Conservation (phyloP, 805 yeast genomes). For the Wickerhamomyces pijperi region DNA sequence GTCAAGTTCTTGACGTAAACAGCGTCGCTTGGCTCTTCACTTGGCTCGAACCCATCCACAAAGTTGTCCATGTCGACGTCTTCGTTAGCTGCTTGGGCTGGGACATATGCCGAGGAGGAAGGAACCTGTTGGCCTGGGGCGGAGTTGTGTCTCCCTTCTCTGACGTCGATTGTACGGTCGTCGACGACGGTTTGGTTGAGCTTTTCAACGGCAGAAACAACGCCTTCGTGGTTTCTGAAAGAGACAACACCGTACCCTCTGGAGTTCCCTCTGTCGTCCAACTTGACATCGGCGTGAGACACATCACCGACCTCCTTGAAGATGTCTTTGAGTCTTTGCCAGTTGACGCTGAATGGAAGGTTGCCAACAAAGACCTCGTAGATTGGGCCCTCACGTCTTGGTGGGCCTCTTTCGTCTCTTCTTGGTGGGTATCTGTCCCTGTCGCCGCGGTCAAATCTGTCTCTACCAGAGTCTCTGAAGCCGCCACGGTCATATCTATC, state of each 20-base stretch:
- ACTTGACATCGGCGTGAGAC: slow-evolving; percentile 70
- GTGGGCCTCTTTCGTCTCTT: not conserved
- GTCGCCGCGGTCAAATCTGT: slow-evolving; percentile 11
- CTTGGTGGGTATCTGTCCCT: slow-evolving; percentile 14
- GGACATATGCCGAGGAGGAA: not conserved
- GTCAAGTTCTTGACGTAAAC: slow-evolving; percentile 76
- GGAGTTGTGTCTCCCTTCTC: slow-evolving; percentile 47
- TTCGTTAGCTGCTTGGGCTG: slow-evolving; percentile 20
- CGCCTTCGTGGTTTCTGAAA: slow-evolving; percentile 56
- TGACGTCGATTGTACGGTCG: slow-evolving; percentile 72
- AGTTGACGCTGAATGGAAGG: slow-evolving; percentile 67
- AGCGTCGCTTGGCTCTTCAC: slow-evolving; percentile 47
- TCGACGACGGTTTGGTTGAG: slow-evolving; percentile 62
- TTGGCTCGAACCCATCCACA: slow-evolving; percentile 53
- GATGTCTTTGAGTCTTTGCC: slow-evolving; percentile 81
- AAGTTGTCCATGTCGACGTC: slow-evolving; percentile 24
- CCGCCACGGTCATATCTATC: slow-evolving; percentile 14
- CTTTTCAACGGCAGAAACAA: slow-evolving; percentile 54
- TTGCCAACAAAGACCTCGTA: slow-evolving; percentile 68
- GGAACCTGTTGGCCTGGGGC: slow-evolving; percentile 2
- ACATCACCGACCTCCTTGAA: slow-evolving; percentile 71
- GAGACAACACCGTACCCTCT: slow-evolving; percentile 81
- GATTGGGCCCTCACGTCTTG: slow-evolving; percentile 12
- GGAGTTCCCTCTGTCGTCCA: slow-evolving; percentile 60
- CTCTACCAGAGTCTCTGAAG: slow-evolving; percentile 1